Evolutionary conservation across 2,329 filamentous ascomycete species (phyloP), one percentile per base, ranked within the genome.

Genomic region (Penicillium glabrum): DNA sequence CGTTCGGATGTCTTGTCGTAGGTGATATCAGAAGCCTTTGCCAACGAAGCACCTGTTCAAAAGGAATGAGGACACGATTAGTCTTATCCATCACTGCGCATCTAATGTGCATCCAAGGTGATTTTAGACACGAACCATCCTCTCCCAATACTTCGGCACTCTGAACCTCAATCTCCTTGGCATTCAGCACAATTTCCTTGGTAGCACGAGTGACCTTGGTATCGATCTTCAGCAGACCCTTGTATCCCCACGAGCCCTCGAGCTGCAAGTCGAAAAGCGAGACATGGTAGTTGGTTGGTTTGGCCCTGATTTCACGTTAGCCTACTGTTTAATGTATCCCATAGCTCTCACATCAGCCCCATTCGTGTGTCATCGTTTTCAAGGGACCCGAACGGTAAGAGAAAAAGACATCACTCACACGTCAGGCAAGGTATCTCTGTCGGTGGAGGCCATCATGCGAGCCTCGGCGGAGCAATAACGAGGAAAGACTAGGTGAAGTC

Each of bases 1-100:
- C 93, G 87, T 79, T 98, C 93, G 61, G 88, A 88, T 75, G 89
- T 89, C 69, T 86, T 87, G 77, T 98, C 88, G 76, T 96, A 96
- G 59, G 82, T 82, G 71, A 96, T 89, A 52, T 85, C 80, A 60
- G 84, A 86, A 19, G 89, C 83, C 68, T 87, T 71, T 35, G 65
- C 59, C 33, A 73, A 56, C 49, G 60, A 59, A 24, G 59, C 58
- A 24, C 70, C 73, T 75, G 26, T 27, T 26, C 29, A 24, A 7
- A 11, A 35, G 9, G 9, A 43, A 24, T 5, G 21, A 6, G n/a
- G n/a, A n/a, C 31, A 6, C 16, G 27, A n/a, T 53, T 43, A 46
- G 50, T 45, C 26, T 39, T n/a, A 11, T 33, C 3, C 37, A 33
- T 21, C 13, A 23, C 14, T 33, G 24, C 33, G 21, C n/a, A 6